Conservation (phyloP, 371 early-diverging fungal genomes). For the Mortierella sp. region DNA sequence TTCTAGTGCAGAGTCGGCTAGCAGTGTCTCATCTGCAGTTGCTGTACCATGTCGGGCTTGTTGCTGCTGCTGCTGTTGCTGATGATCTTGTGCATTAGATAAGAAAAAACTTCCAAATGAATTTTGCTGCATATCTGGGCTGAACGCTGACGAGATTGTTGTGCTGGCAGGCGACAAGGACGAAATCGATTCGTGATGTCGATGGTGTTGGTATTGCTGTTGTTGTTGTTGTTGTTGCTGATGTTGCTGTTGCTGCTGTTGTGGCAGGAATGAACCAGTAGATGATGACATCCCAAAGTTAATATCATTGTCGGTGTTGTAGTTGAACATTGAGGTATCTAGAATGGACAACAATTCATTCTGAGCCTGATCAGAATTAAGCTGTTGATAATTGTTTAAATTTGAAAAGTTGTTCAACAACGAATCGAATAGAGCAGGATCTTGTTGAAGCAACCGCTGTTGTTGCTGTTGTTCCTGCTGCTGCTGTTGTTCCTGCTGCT, state of each 20-base stretch:
- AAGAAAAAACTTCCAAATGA: conserved; percentile 12
- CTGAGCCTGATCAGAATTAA: conserved; percentile 55
- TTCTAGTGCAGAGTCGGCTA: conserved; percentile 20
- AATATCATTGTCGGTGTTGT: conserved; percentile 7
- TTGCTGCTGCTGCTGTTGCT: conserved; percentile 15
- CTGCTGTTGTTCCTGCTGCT: conserved; percentile 20
- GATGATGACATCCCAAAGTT: neutral
- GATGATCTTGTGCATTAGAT: neutral
- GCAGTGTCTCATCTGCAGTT: conserved; percentile 22
- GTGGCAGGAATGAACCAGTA: neutral
- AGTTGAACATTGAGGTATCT: conserved; percentile 32
- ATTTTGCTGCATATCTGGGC: conserved; percentile 12
- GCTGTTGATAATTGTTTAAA: conserved; percentile 48
- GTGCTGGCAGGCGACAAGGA: conserved; percentile 22
- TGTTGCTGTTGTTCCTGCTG: conserved; percentile 25
- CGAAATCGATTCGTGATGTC: conserved; percentile 12
- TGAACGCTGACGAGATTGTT: conserved; percentile 23
- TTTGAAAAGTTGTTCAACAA: conserved; percentile 46
- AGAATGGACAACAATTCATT: conserved; percentile 49
- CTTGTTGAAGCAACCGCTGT: conserved; percentile 11
- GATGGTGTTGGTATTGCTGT: conserved; percentile 7
- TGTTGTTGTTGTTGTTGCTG: conserved; percentile 2
- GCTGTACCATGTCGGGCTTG: conserved; percentile 13
- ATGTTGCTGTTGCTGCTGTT: conserved; percentile 17
- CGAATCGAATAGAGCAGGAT: conserved; percentile 19